Percentiles rank a stretch among this genome's conserved stretches.
These are phyloP conservation scores for Pulveroboletus frians DNA, from an alignment of 768 basidiomycete genomes.

Conservation along the genomic window DNA sequence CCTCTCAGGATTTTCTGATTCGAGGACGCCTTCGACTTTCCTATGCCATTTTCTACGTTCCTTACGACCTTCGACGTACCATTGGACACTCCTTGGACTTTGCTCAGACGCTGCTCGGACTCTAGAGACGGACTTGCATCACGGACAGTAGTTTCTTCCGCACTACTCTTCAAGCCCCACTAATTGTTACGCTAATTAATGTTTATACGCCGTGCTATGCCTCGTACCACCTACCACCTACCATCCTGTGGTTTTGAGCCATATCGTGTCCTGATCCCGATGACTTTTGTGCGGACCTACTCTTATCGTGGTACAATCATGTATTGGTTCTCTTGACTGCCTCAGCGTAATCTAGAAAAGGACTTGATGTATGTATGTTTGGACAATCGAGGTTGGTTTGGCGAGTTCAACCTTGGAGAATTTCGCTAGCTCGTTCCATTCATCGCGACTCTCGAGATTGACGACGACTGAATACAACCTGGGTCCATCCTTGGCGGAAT, in stretches of 20 bases:
- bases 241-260: not conserved
- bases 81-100: conserved; percentile 21
- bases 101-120: conserved; percentile 21
- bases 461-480: too few relatives aligned
- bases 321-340: conserved; percentile 5
- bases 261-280: not conserved
- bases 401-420: not conserved
- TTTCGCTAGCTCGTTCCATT: not conserved
- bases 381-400: conserved; percentile 6
- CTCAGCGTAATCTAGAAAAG: conserved; percentile 44
- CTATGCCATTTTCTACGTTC: conserved; percentile 19
- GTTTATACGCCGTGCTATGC: conserved; percentile 22
- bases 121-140: conserved; percentile 25
- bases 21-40: conserved; percentile 8
- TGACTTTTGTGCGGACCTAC: conserved; percentile 8
- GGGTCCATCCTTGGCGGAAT: not conserved
- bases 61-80: conserved; percentile 20
- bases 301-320: conserved; percentile 5
- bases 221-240: conserved; percentile 6
- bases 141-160: conserved; percentile 14
- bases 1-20: conserved; percentile 3
- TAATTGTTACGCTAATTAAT: conserved; percentile 29
- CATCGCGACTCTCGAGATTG: not conserved
- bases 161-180: conserved; percentile 11
- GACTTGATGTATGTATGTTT: conserved; percentile 68